phyloP scores from a whole-genome alignment of 306 rosid genomes.

The Dryas drummondii region DNA sequence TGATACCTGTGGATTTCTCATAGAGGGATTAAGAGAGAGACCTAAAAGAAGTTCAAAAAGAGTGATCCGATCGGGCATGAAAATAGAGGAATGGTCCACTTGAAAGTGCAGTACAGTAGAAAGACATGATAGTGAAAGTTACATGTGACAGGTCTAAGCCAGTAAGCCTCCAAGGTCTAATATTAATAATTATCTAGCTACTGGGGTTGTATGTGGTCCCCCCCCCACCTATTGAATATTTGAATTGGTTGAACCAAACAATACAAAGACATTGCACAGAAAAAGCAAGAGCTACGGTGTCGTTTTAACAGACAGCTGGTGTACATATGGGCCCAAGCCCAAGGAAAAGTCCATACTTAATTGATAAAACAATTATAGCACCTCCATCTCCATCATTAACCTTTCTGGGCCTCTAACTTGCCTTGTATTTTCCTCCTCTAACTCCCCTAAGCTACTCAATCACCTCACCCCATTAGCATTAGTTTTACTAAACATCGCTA shows the following conservation, averaged over 20 bases:
- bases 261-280: not conserved
- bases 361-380: not conserved
- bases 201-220: conserved; percentile 44
- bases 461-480: conserved; percentile 6
- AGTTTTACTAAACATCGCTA: conserved; percentile 6
- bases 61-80: conserved; percentile 29
- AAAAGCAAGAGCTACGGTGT: not conserved
- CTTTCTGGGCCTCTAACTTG: conserved; percentile 26
- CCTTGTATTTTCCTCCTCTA: conserved; percentile 45
- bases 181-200: conserved; percentile 24
- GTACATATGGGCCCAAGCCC: not conserved
- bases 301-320: not conserved
- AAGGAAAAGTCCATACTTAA: not conserved
- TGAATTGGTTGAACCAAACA: conserved; percentile 31
- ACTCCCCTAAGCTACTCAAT: conserved; percentile 82
- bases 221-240: conserved; percentile 16
- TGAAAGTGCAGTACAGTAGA: conserved; percentile 13
- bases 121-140: conserved; percentile 23
- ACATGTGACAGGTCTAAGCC: conserved; percentile 39
- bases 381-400: not conserved
- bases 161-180: conserved; percentile 6
- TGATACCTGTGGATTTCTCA: conserved; percentile 15
- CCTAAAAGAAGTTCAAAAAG: conserved; percentile 10
- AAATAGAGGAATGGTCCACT: conserved; percentile 45
- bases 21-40: conserved; percentile 20